Evolutionary conservation across 352 stramenopile genomes (phyloP), one percentile per base, ranked within the genome.

Genomic region (Achlya hypogyna): DNA sequence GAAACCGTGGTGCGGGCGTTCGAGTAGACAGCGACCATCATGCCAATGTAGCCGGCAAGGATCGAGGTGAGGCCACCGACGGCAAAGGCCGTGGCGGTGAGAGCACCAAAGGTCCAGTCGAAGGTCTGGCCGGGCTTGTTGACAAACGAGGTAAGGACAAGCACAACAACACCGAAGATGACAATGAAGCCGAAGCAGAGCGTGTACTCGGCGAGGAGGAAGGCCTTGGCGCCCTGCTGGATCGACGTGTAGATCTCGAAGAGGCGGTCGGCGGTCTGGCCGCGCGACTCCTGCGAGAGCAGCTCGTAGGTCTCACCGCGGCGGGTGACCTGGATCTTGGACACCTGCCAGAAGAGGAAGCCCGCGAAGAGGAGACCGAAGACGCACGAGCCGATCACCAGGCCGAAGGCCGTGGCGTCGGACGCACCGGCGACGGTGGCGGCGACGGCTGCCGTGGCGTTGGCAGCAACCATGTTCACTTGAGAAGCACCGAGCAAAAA

Each of bases 11-110:
- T 99, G 73, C 97, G 91, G 10, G 98, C 97, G 81, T 99, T 99
- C 63, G 96, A 95, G 82, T 98, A 98, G 22, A 99, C 97, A 28
- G 97, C 97, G 35, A 99, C 95, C 84, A 98, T 98, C 97, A 99
- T 99, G 64, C 97, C 97, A 74, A 99, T 91, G 83, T 99, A 99
- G 66, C 97, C 97, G 52, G 91, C 93, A 28, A 93, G 78, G 81
- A 99, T 99, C 49, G 96, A 99, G 63, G 96, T 99, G 60, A 98
- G 76, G 54, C 96, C 97, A 74, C 97, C 97, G 29, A 99, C 82
- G n/a, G 98, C 78, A 76, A 99, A 99, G 25, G 94, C 94, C 51
- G 98, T 86, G 9, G 94, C 85, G 32, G 96, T 99, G 64, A 99
- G 89, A 35, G 87, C 79, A 66, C 96, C 97, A 71, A 96, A 81